A percentile compares a stretch with the other conserved stretches of the same genome.
phyloP scores from a whole-genome alignment of 2,329 filamentous ascomycete genomes.

The Pestalotiopsis sp. region DNA sequence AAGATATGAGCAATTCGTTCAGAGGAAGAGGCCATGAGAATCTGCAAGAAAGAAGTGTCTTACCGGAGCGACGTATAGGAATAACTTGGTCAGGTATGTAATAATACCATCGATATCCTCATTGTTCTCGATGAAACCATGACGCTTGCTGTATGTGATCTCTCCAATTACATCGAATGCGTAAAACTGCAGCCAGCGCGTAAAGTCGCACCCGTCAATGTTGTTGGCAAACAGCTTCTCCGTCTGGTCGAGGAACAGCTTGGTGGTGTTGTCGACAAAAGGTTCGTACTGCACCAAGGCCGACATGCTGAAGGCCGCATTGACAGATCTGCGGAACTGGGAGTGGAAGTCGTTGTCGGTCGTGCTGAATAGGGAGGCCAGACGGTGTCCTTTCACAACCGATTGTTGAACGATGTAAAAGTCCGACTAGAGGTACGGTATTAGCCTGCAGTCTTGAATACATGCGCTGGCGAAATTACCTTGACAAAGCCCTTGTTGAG shows the following conservation, averaged over 20 bases:
- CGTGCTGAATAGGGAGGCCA: conserved; percentile 77
- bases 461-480: conserved; percentile 43
- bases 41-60: conserved; percentile 21
- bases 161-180: conserved; percentile 83
- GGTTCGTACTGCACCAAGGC: conserved; percentile 79
- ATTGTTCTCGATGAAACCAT: conserved; percentile 76
- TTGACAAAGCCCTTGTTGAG: conserved; percentile 81
- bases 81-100: conserved; percentile 62
- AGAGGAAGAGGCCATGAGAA: conserved; percentile 6
- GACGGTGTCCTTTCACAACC: conserved; percentile 66
- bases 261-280: conserved; percentile 75
- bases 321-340: conserved; percentile 74
- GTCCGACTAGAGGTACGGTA: conserved; percentile 57
- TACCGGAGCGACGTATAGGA: conserved; percentile 73
- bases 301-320: conserved; percentile 77
- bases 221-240: conserved; percentile 54
- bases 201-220: conserved; percentile 60
- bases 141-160: conserved; percentile 74
- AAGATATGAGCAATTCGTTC: conserved; percentile 2
- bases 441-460: too few species aligned
- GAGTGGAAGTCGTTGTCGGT: conserved; percentile 76
- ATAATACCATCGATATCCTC: conserved; percentile 78
- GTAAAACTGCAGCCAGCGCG: conserved; percentile 76
- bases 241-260: conserved; percentile 69
- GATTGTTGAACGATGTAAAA: conserved; percentile 82